Evolutionary conservation across 2,329 filamentous ascomycete genomes (phyloP), one percentile per base, ranked within the genome.

Genomic region (Fusarium austroafricanum): DNA sequence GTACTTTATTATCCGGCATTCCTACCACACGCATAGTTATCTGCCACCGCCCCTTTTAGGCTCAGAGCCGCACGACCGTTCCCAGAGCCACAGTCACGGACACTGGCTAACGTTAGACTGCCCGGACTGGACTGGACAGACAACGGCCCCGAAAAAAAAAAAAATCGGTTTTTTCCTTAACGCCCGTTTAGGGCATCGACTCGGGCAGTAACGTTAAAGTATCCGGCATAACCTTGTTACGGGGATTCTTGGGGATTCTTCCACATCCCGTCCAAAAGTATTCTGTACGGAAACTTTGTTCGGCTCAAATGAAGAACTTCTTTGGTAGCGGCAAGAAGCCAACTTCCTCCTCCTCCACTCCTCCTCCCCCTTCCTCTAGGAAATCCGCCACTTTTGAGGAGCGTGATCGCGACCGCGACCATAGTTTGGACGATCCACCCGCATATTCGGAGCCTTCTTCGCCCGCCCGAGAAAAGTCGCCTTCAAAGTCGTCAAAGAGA

Each of bases 291-390:
- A 54, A 65, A 59, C 63, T 65, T 74, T 69, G 61, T 71, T 65
- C 71, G 66, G 68, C 61, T 73, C 77, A 78, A 81, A 85, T 86
- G 84, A 85, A 85, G 82, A 69, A 69, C 66, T 82, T 84, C 82
- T 85, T 86, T 76, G 77, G 75, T 69, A 75, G 73, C 65, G 77
- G 71, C 71, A 80, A 80, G 79, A 84, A 83, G 79, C 71, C 76
- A 68, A 67, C 53, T 45, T 54, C 67, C 59, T 67, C 64, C 35
- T 55, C 63, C 50, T 50, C 59, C 43, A 43, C 56, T 59, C 51
- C 60, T 62, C 49, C 60, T 64, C 50, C 66, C 33, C 46, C 55
- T 54, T 67, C 67, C 51, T 67, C 76, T 70, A 78, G 83, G 76
- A 84, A 83, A 77, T 70, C 73, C 68, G 77, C 81, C 68, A 68